Conservation (phyloP, 2,329 filamentous ascomycete genomes). For the Aspergillus pseudoglaucus region DNA sequence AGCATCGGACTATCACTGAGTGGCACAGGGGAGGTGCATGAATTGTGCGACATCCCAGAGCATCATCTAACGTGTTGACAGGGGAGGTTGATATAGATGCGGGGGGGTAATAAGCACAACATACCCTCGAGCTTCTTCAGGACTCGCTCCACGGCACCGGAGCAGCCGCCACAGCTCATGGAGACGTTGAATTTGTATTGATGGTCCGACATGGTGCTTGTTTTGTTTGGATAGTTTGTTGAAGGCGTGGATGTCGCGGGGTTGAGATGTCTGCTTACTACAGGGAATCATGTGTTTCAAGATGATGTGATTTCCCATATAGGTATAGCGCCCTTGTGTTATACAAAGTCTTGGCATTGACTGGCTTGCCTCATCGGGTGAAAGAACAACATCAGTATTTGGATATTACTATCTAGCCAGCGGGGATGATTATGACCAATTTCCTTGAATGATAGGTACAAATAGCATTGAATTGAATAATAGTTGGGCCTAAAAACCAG, state of each 20-base stretch:
- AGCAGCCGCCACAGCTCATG: conserved; percentile 97
- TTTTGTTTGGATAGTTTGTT: neutral
- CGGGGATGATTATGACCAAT: no score
- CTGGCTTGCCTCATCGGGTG: no score
- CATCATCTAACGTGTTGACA: neutral
- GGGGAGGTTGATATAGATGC: neutral
- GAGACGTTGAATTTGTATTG: conserved; percentile 90
- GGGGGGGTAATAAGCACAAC: conserved; percentile 20
- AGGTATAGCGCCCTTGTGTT: neutral
- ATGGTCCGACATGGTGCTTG: conserved; percentile 58
- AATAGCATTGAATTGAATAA: no score
- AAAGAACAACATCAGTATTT: no score
- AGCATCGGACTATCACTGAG: neutral
- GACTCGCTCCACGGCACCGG: conserved; percentile 83
- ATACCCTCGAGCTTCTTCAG: conserved; percentile 85
- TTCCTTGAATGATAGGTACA: no score
- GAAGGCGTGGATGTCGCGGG: neutral
- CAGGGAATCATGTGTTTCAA: neutral
- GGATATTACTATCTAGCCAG: no score
- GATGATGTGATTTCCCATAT: neutral
- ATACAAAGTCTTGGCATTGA: no score
- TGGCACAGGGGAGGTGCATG: neutral
- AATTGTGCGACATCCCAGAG: no score
- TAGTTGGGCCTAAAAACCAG: conserved; percentile 29
- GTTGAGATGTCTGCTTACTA: neutral